Evolutionary conservation across 2,329 filamentous ascomycete species (phyloP).

Genomic region (Pestalotiopsis sp.): DNA sequence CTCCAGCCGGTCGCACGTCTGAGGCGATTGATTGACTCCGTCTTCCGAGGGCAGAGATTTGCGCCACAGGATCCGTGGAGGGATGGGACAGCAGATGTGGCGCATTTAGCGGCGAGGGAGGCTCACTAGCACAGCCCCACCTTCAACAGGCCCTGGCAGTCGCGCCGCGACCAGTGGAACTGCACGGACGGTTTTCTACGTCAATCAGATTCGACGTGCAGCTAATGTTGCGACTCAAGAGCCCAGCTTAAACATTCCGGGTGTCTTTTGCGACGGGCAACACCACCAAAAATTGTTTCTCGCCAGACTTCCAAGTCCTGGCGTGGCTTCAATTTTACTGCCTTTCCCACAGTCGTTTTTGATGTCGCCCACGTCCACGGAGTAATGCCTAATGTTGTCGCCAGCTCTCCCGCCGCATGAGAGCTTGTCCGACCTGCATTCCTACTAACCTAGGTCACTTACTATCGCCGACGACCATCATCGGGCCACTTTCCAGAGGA

Average conservation of each 20-base stretch:
- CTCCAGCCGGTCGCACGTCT: neutral
- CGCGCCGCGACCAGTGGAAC: neutral
- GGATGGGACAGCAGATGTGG: neutral
- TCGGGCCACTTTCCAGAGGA: neutral
- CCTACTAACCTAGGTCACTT: neutral
- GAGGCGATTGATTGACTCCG: neutral
- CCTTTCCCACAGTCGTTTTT: neutral
- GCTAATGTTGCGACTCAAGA: neutral
- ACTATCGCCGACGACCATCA: neutral
- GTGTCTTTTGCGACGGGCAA: neutral
- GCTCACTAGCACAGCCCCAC: no score
- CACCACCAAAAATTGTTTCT: neutral
- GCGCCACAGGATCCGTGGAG: neutral
- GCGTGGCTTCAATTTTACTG: neutral
- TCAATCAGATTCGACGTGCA: neutral
- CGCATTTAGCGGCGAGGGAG: no score
- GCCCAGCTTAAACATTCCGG: neutral
- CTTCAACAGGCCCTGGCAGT: neutral
- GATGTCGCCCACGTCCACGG: neutral
- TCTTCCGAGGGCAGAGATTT: neutral
- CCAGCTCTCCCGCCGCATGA: neutral
- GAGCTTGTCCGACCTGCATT: neutral
- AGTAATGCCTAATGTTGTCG: constrained; percentile 4
- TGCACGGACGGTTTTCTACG: neutral
- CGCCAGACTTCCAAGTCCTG: neutral